Conservation (phyloP, 805 yeast species). For the Cyberlindnera nakhonratchasimensis region DNA sequence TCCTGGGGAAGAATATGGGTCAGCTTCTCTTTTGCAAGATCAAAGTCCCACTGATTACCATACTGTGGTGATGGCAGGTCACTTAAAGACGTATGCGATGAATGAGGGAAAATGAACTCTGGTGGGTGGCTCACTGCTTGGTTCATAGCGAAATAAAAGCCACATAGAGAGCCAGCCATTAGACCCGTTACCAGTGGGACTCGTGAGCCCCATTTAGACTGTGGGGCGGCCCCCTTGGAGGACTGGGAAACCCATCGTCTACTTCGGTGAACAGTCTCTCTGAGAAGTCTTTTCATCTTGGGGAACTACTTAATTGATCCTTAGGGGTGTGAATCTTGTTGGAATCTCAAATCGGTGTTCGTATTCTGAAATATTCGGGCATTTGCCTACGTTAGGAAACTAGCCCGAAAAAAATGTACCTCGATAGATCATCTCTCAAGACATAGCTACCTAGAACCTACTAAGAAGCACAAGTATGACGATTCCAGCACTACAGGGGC, state of each 20-base stretch:
- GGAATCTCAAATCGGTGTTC: too few species aligned
- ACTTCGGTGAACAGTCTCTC: background rate
- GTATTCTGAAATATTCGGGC: background rate
- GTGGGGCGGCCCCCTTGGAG: background rate
- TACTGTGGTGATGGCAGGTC: conserved; percentile 28
- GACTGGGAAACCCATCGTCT: conserved; percentile 7
- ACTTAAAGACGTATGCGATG: conserved; percentile 22
- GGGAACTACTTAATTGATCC: too few species aligned
- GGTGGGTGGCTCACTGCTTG: conserved; percentile 25
- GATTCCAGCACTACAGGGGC: background rate
- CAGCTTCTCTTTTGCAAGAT: conserved; percentile 23
- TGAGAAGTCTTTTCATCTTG: background rate
- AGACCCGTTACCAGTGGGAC: conserved; percentile 17
- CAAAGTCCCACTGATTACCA: conserved; percentile 27
- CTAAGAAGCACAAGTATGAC: too few species aligned
- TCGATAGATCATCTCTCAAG: too few species aligned
- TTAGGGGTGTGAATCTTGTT: too few species aligned
- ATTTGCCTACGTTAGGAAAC: background rate
- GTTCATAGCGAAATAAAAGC: conserved; percentile 28
- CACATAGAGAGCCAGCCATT: conserved; percentile 19
- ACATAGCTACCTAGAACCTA: too few species aligned
- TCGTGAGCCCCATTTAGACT: conserved; percentile 5
- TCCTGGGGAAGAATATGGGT: conserved; percentile 36
- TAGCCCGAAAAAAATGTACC: background rate
- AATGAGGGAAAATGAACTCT: conserved; percentile 29